phyloP scores from a whole-genome alignment of 192 early-diverging fungal genomes.

The Fimicolochytrium jonesii region DNA sequence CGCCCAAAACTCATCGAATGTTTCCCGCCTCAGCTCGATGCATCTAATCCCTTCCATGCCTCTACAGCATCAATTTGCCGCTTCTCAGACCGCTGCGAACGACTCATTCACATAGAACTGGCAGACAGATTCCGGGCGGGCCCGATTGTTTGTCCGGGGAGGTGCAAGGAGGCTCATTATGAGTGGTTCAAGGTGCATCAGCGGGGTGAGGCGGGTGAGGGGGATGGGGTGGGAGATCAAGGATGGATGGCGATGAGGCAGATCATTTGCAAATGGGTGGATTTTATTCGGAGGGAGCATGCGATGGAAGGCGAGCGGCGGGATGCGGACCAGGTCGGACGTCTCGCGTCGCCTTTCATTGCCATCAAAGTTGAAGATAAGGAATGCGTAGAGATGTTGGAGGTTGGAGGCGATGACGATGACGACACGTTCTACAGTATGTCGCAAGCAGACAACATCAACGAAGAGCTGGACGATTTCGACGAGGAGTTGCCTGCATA shows the following conservation, averaged over 20 bases:
- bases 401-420: background rate
- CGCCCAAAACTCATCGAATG: conserved; percentile 11
- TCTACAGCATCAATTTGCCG: background rate
- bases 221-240: background rate
- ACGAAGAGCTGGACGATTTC: background rate
- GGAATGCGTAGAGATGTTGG: background rate
- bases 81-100: conserved; percentile 17
- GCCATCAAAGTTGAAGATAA: background rate
- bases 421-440: background rate
- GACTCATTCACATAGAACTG: conserved; percentile 28
- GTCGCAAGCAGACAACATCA: background rate
- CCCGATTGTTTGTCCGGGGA: conserved; percentile 19
- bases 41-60: background rate
- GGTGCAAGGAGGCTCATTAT: conserved; percentile 24
- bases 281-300: background rate
- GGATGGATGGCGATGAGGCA: conserved; percentile 12
- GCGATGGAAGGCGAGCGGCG: background rate
- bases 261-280: conserved; percentile 21
- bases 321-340: background rate
- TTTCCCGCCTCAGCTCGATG: conserved; percentile 2
- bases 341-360: background rate
- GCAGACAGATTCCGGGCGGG: conserved; percentile 20
- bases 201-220: background rate
- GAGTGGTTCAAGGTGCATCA: conserved; percentile 23
- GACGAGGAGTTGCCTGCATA: background rate